These are phyloP conservation scores for Macadamia integrifolia DNA, from an alignment of 164 flowering plant species.

Conservation along the genomic window DNA sequence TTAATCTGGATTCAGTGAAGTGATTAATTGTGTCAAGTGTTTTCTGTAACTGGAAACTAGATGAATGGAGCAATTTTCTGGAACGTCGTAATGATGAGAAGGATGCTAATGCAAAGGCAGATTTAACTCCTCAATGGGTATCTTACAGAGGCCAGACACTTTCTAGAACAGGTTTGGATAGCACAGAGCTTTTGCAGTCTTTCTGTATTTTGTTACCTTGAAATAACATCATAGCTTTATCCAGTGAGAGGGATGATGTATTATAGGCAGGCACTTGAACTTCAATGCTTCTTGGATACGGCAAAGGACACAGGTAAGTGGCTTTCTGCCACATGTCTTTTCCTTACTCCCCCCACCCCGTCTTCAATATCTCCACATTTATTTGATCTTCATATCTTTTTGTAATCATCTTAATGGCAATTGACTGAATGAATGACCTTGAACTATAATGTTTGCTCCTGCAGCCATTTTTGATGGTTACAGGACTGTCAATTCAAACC, in stretches of 20 bases:
- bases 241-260: constrained; percentile 99
- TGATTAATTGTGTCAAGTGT: no score
- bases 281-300: constrained; percentile 77
- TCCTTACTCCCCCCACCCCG: background rate
- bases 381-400: background rate
- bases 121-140: constrained; percentile 57
- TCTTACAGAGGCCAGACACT: constrained; percentile 97
- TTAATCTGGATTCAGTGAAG: background rate
- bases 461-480: constrained; percentile 58
- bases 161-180: constrained; percentile 67
- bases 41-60: constrained; percentile 27
- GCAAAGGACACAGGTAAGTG: constrained; percentile 61
- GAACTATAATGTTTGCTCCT: constrained; percentile 10
- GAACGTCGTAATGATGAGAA: constrained; percentile 34
- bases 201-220: constrained; percentile 6
- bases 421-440: background rate
- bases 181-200: background rate
- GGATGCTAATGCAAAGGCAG: constrained; percentile 15
- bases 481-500: constrained; percentile 28
- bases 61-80: constrained; percentile 75
- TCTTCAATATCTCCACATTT: constrained; percentile 27
- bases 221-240: background rate
- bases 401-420: background rate
- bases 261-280: constrained; percentile 76
- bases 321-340: constrained; percentile 3